Evolutionary conservation across 108 stramenopile genomes (phyloP).

Genomic region (Nitzschia palea): DNA sequence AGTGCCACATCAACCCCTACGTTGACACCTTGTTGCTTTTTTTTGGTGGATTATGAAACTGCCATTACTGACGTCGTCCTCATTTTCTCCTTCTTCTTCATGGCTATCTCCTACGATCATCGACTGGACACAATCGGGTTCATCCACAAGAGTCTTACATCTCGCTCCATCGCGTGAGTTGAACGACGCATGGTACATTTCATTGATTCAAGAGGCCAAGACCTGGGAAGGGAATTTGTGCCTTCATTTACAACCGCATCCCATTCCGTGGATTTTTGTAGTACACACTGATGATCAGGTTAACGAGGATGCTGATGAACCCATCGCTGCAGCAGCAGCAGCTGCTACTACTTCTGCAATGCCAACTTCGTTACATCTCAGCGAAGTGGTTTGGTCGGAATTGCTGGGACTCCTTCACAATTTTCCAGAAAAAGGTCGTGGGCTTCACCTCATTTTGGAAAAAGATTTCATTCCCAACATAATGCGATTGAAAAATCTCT

Average conservation of each 20-base stretch:
- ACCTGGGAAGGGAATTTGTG: not conserved
- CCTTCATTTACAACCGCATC: not conserved
- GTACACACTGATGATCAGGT: too few relatives aligned
- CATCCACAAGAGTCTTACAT: not conserved
- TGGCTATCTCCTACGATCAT: not conserved
- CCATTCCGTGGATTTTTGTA: not conserved
- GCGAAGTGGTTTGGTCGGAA: not conserved
- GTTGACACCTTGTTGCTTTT: too few relatives aligned
- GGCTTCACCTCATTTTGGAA: not conserved
- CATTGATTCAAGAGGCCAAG: not conserved
- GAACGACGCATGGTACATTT: not conserved
- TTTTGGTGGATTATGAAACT: not conserved
- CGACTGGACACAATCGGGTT: not conserved
- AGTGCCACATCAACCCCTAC: too few relatives aligned
- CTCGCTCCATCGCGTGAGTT: not conserved
- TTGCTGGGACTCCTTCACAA: not conserved
- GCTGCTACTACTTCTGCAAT: too few relatives aligned
- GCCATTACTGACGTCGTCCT: too few relatives aligned
- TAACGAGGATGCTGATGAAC: too few relatives aligned
- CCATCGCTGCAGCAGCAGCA: too few relatives aligned
- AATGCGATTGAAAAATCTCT: not conserved
- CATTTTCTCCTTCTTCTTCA: not conserved
- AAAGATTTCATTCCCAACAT: not conserved
- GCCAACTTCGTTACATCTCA: too few relatives aligned
- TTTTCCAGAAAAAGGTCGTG: not conserved